Conservation (phyloP, 352 stramenopile genomes). For the Phytophthora pinifolia region DNA sequence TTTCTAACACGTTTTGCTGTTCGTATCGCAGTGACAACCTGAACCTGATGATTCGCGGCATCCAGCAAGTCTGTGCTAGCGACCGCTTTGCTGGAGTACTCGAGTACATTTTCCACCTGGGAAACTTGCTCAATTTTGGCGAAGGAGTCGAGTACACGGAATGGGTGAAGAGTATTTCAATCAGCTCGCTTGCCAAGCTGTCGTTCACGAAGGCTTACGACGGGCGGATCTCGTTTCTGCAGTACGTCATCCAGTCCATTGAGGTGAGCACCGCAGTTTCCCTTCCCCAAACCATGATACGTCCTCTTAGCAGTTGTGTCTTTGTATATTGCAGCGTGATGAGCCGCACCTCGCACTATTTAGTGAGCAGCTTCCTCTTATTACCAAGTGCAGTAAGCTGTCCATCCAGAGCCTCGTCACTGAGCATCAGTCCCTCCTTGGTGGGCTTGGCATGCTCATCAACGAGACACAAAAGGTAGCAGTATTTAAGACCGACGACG, state of each 20-base stretch:
- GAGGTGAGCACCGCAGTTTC: slow-evolving; percentile 34
- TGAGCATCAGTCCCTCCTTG: slow-evolving; percentile 61
- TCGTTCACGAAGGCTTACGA: slow-evolving; percentile 82
- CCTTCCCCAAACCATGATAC: not conserved
- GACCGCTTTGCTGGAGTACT: slow-evolving; percentile 61
- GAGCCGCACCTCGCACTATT: slow-evolving; percentile 63
- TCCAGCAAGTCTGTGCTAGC: slow-evolving; percentile 74
- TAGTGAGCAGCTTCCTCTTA: slow-evolving; percentile 56
- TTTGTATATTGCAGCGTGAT: slow-evolving; percentile 43
- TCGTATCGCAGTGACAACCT: slow-evolving; percentile 46
- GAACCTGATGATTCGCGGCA: slow-evolving; percentile 59
- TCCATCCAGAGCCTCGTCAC: slow-evolving; percentile 54
- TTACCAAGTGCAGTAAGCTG: slow-evolving; percentile 67
- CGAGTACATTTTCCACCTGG: slow-evolving; percentile 70
- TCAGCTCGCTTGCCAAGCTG: slow-evolving; percentile 76
- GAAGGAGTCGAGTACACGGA: slow-evolving; percentile 43
- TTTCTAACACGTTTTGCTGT: slow-evolving; percentile 4
- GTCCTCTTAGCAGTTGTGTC: slow-evolving; percentile 3
- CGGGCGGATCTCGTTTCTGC: slow-evolving; percentile 69
- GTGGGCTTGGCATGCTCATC: slow-evolving; percentile 53
- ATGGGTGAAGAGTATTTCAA: slow-evolving; percentile 65
- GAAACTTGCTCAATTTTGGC: slow-evolving; percentile 73
- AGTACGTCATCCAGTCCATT: slow-evolving; percentile 79
- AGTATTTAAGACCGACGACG: slow-evolving; percentile 34
- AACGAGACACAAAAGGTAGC: slow-evolving; percentile 49